Evolutionary conservation across 1,284 basidiomycete species (phyloP).

Genomic region (Lignosus rhinocerotis): DNA sequence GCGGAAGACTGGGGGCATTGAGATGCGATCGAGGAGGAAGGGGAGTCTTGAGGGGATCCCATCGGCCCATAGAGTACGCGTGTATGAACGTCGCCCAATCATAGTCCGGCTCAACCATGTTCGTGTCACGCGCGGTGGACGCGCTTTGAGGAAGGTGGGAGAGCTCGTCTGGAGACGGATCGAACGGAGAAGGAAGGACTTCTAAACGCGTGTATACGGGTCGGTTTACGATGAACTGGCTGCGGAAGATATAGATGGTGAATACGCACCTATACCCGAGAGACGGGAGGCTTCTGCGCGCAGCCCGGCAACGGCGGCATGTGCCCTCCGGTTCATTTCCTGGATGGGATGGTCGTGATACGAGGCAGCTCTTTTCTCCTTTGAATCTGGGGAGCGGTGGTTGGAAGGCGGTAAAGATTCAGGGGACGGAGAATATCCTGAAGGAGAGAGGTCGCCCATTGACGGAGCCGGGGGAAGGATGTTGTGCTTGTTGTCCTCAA

Average conservation of each 20-base stretch:
- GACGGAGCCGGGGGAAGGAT: slow-evolving; percentile 28
- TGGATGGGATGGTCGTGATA: slow-evolving; percentile 24
- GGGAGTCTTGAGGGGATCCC: slow-evolving; percentile 80
- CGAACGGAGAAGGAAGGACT: slow-evolving; percentile 33
- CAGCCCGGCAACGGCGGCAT: slow-evolving; percentile 31
- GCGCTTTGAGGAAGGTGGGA: slow-evolving; percentile 18
- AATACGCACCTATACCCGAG: slow-evolving; percentile 28
- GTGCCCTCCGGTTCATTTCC: slow-evolving; percentile 32
- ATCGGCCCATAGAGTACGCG: slow-evolving; percentile 75
- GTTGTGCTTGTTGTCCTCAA: slow-evolving; percentile 27
- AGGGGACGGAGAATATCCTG: slow-evolving; percentile 11
- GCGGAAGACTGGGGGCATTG: slow-evolving; percentile 25
- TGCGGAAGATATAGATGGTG: not conserved
- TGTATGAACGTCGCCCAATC: slow-evolving; percentile 79
- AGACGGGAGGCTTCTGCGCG: slow-evolving; percentile 33
- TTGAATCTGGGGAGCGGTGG: slow-evolving; percentile 7
- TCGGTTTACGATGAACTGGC: not conserved
- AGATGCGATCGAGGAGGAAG: slow-evolving; percentile 53
- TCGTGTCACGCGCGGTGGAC: slow-evolving; percentile 22
- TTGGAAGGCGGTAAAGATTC: not conserved
- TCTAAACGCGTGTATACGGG: slow-evolving; percentile 11
- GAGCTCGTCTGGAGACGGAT: slow-evolving; percentile 31
- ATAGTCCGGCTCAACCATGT: slow-evolving; percentile 41
- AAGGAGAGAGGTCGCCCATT: slow-evolving; percentile 23
- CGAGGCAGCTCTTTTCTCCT: slow-evolving; percentile 5